phyloP scores from a whole-genome alignment of 225 moss, liverwort and hornwort genomes.

The Pseudisothecium myosuroides region DNA sequence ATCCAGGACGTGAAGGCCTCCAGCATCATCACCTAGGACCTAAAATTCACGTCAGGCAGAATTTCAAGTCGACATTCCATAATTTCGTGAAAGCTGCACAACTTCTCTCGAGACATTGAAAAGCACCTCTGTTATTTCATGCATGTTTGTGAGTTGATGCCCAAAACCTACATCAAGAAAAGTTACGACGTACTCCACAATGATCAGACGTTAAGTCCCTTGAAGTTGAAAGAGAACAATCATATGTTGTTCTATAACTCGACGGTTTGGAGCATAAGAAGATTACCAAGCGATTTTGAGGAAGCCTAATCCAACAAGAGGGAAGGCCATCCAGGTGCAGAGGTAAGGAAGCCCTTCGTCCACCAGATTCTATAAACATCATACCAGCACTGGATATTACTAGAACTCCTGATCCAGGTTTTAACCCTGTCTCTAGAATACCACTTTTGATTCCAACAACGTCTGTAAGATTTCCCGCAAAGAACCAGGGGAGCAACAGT shows the following conservation, averaged over 20 bases:
- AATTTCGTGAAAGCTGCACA: background rate
- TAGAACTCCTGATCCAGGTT: slow-evolving; percentile 27
- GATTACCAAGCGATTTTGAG: slow-evolving; percentile 29
- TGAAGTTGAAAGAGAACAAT: background rate
- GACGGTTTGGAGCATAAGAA: background rate
- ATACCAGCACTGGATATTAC: slow-evolving; percentile 28
- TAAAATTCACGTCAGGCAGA: slow-evolving; percentile 13
- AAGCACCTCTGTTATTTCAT: background rate
- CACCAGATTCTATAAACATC: slow-evolving; percentile 40
- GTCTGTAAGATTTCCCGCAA: slow-evolving; percentile 4
- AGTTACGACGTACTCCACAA: background rate
- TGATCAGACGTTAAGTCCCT: background rate
- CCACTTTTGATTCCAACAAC: slow-evolving; percentile 5
- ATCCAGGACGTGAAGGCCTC: slow-evolving; percentile 33
- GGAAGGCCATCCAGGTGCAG: slow-evolving; percentile 33
- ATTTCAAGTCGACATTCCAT: background rate
- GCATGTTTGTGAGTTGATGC: background rate
- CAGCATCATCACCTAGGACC: slow-evolving; percentile 46
- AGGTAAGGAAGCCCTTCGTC: slow-evolving; percentile 32
- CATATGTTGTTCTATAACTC: background rate
- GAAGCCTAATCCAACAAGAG: slow-evolving; percentile 30
- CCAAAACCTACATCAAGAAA: background rate
- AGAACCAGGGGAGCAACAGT: slow-evolving; percentile 43
- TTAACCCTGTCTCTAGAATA: slow-evolving; percentile 24
- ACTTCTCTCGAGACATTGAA: background rate